Percentiles rank a stretch among this genome's conserved stretches.
Evolutionary conservation across 371 early-diverging fungal species (phyloP).

Genomic region (Mucor irregularis): DNA sequence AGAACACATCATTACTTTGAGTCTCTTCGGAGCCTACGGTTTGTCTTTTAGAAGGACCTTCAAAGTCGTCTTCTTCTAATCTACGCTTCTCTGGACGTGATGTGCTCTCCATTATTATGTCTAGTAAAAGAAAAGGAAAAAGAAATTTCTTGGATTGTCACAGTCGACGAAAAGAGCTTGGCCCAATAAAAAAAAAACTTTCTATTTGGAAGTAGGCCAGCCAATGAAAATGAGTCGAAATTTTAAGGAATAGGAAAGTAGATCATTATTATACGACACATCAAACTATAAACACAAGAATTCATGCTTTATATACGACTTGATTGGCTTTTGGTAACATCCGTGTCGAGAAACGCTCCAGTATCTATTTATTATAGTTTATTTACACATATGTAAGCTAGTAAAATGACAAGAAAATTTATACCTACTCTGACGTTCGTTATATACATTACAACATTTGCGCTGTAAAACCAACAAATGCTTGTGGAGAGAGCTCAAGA

Average conservation of each 20-base stretch:
- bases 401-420: slow-evolving; percentile 14
- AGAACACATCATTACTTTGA: not conserved
- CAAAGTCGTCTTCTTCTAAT: not conserved
- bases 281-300: too few relatives aligned
- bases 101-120: not conserved
- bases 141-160: too few relatives aligned
- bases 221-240: too few relatives aligned
- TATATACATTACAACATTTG: slow-evolving; percentile 12
- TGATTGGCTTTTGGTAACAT: too few relatives aligned
- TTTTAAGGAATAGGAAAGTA: too few relatives aligned
- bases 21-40: not conserved
- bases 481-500: slow-evolving; percentile 17
- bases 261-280: too few relatives aligned
- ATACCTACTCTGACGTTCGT: slow-evolving; percentile 9
- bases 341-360: too few relatives aligned
- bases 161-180: too few relatives aligned
- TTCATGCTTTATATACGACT: not conserved
- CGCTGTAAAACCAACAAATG: slow-evolving; percentile 10
- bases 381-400: slow-evolving; percentile 13
- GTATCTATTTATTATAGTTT: slow-evolving; percentile 5
- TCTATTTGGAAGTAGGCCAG: too few relatives aligned
- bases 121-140: too few relatives aligned
- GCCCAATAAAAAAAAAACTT: too few relatives aligned
- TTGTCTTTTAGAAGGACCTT: not conserved
- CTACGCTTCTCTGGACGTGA: not conserved